These are phyloP conservation scores for Talinum fruticosum DNA, from an alignment of 148 eudicot genomes.

Conservation along the genomic window DNA sequence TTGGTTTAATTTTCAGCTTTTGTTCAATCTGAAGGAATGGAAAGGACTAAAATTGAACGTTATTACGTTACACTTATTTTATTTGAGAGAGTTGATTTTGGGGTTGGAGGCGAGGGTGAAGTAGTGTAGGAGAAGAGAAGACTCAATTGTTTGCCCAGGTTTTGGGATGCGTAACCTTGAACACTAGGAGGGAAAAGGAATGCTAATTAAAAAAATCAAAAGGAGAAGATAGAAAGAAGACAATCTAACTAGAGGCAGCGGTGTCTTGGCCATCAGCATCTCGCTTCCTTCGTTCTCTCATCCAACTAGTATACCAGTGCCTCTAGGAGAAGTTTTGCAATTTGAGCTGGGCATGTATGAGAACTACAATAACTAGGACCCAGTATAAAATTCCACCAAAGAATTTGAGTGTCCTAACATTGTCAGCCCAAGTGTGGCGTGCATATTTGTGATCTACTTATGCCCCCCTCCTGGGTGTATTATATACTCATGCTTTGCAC, in stretches of 20 bases:
- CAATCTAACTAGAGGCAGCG: not conserved
- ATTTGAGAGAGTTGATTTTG: not conserved
- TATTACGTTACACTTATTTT: not conserved
- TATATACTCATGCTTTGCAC: too few species aligned
- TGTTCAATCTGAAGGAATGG: not conserved
- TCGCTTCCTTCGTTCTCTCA: too few species aligned
- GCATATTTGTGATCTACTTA: not conserved
- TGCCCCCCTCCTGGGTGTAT: too few species aligned
- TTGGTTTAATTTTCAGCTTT: not conserved
- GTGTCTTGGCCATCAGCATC: not conserved
- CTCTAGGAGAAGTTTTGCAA: not conserved
- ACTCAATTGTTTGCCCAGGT: not conserved
- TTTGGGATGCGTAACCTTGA: not conserved
- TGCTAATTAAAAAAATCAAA: not conserved
- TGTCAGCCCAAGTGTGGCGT: not conserved
- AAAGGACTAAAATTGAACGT: not conserved
- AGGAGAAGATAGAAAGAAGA: not conserved
- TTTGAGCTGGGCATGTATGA: not conserved
- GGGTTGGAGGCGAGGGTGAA: not conserved
- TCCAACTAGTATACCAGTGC: not conserved
- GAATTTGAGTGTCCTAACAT: not conserved
- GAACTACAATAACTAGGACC: not conserved
- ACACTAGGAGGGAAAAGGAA: not conserved
- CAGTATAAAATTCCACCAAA: not conserved
- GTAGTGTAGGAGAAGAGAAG: not conserved